Conservation (phyloP, 768 basidiomycete genomes). For the Serendipita sp. region DNA sequence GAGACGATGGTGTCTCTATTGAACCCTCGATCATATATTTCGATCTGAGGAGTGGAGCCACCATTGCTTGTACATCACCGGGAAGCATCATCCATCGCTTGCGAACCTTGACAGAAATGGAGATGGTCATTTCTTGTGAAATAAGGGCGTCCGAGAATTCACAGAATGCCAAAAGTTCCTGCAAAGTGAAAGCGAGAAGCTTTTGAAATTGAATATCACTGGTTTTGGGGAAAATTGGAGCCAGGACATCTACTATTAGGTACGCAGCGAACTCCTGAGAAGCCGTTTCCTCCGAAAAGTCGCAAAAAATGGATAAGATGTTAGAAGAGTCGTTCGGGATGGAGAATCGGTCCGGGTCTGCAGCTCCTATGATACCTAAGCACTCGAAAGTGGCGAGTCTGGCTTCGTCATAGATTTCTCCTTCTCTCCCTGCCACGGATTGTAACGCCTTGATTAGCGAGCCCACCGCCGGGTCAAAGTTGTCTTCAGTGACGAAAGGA, state of each 20-base stretch:
- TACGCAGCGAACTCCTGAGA: conserved; percentile 65
- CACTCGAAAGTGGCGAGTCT: conserved; percentile 71
- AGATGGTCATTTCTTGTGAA: conserved; percentile 24
- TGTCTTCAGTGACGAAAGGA: conserved; percentile 61
- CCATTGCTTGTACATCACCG: conserved; percentile 69
- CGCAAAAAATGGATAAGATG: conserved; percentile 13
- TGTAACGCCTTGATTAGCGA: conserved; percentile 51
- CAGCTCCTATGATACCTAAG: conserved; percentile 78
- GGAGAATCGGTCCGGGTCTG: conserved; percentile 87
- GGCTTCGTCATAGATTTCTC: conserved; percentile 51
- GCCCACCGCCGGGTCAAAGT: conserved; percentile 64
- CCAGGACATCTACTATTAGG: conserved; percentile 70
- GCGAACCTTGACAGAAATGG: conserved; percentile 48
- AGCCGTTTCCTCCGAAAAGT: conserved; percentile 65
- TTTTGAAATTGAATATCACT: conserved; percentile 88
- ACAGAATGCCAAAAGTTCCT: conserved; percentile 78
- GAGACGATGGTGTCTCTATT: conserved; percentile 20
- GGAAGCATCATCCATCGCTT: conserved; percentile 67
- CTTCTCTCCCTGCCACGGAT: conserved; percentile 56
- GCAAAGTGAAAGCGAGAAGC: conserved; percentile 78
- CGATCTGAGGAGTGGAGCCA: conserved; percentile 66
- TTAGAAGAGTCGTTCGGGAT: conserved; percentile 26
- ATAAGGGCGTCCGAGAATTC: conserved; percentile 69
- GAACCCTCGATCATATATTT: conserved; percentile 40
- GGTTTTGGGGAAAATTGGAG: conserved; percentile 79